Evolutionary conservation across 2,329 filamentous ascomycete genomes (phyloP), one percentile per base, ranked within the genome.

Genomic region (Microdochium paspali): DNA sequence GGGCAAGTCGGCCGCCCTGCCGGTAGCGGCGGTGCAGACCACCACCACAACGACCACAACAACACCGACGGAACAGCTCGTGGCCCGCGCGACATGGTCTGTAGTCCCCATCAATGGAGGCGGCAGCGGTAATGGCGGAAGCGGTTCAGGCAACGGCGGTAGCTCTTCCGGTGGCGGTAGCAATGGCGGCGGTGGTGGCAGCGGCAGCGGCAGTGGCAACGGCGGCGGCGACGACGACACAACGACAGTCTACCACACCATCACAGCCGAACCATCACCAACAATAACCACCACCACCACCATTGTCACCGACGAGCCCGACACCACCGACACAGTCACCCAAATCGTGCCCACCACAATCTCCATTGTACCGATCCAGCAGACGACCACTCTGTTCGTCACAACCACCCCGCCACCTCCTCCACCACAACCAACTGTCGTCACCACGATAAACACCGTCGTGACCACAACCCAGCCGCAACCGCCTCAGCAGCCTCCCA

Each of bases 61-160:
- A 21, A 42, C 49, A 9, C 44, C 49, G 24, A 45, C 51, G 5
- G 46, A 49, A 18, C 47, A 35, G 4, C 50, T 66, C 5, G 58
- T 50, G 15, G 53, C 65, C 18, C 58, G 63, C 35, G 63, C 64
- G 30, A 66, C 62, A 2, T 67, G 66, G 46, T 66, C 66, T 10
- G 62, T 68, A 2, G 63, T 68, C 24, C 61, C 64, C 6, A 66
- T 68, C 48, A 59, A 66, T 43, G 65, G 64, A 20, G 35, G 31
- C 31, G n/a, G 31, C 31, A 18, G 35, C 15, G 53, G 51, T 43
- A 25, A 39, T 48, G 15, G 51, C 47, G 26, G 55, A 55, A 45
- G 59, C 58, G 4, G 50, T 58, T 5, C 49, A 56, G 28, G 23
- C 53, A 20, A 54, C 55, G 6, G 44, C 47, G 10, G 46, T 32